Conservation (phyloP, 192 early-diverging fungal genomes). For the Pecoramyces ruminantium region DNA sequence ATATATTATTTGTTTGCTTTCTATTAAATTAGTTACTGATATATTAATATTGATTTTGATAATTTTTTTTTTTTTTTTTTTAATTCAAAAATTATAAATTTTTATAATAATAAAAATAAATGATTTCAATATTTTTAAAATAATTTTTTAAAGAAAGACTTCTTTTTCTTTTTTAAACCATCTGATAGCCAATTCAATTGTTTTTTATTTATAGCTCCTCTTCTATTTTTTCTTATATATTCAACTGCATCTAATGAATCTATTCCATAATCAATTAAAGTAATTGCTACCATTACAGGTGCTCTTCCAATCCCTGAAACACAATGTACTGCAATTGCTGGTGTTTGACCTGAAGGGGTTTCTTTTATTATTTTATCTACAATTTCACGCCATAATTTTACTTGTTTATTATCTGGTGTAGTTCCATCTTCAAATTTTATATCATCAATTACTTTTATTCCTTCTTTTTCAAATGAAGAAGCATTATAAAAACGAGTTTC, state of each 20-base stretch:
- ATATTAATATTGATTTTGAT: too few species aligned
- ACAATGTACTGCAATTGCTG: background rate
- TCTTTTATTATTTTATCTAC: background rate
- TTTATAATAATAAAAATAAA: too few species aligned
- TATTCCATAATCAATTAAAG: conserved; percentile 66
- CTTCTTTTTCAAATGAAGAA: background rate
- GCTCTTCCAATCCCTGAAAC: background rate
- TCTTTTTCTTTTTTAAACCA: background rate
- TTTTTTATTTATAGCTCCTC: conserved; percentile 27
- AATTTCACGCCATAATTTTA: background rate
- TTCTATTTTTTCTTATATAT: conserved; percentile 47
- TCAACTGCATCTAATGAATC: conserved; percentile 52
- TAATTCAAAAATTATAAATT: too few species aligned
- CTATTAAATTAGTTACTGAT: too few species aligned
- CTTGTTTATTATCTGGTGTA: background rate
- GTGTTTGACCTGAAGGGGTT: background rate
- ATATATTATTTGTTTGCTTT: too few species aligned
- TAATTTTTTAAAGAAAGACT: background rate
- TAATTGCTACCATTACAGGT: conserved; percentile 55
- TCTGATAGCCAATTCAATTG: background rate
- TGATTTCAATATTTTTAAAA: too few species aligned
- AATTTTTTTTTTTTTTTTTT: too few species aligned
- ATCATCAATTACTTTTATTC: background rate
- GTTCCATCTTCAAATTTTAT: background rate
- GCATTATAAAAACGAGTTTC: background rate